phyloP scores from a whole-genome alignment of 306 rosid species.

The Cyamopsis tetragonoloba region DNA sequence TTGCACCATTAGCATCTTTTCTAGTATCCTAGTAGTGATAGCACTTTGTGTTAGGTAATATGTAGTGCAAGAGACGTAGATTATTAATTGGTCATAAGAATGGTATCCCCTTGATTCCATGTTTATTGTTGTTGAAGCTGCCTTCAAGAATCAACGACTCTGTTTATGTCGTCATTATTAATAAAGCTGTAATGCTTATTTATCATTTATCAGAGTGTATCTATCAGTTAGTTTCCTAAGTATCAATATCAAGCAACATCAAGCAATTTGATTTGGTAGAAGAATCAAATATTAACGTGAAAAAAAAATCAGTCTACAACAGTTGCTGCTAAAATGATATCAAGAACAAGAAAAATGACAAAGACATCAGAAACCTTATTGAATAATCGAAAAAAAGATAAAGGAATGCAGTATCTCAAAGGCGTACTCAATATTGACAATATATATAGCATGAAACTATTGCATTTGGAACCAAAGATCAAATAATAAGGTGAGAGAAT shows the following conservation, averaged over 20 bases:
- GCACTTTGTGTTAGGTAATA: background rate
- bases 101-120: slow-evolving; percentile 31
- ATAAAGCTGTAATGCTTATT: slow-evolving; percentile 9
- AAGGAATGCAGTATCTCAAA: background rate
- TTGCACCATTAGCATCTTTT: background rate
- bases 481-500: slow-evolving; percentile 20
- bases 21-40: background rate
- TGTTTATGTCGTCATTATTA: slow-evolving; percentile 8
- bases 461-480: background rate
- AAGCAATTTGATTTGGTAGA: background rate
- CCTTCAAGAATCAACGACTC: slow-evolving; percentile 17
- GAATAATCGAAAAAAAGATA: background rate
- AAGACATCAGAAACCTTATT: background rate
- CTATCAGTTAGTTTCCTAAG: background rate
- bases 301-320: too few relatives aligned
- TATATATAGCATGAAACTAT: background rate
- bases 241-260: background rate
- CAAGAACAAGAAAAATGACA: background rate
- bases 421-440: background rate
- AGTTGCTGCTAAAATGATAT: background rate
- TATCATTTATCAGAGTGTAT: background rate
- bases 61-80: slow-evolving; percentile 18
- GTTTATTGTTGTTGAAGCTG: slow-evolving; percentile 23
- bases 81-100: slow-evolving; percentile 22
- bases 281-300: background rate